Percentiles rank a stretch among this genome's conserved stretches.
phyloP scores from a whole-genome alignment of 768 basidiomycete genomes.

The Neoboletus brunneissimus region DNA sequence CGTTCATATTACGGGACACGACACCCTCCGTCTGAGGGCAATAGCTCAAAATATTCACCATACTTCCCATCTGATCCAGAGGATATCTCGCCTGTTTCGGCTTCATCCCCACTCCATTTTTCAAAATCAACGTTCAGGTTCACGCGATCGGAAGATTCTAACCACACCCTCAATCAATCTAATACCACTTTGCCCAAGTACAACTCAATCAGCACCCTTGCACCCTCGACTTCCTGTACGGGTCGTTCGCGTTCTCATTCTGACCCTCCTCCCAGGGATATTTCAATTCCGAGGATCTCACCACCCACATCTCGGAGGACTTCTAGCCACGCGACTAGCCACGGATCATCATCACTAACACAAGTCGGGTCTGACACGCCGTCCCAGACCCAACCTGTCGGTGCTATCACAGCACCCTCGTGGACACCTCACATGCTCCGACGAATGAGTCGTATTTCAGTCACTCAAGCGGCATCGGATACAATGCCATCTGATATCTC shows the following conservation, averaged over 20 bases:
- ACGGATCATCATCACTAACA: neutral
- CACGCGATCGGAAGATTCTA: constrained; percentile 20
- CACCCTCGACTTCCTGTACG: constrained; percentile 26
- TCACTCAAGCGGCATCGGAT: constrained; percentile 4
- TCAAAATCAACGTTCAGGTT: constrained; percentile 14
- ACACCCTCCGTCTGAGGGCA: constrained; percentile 16
- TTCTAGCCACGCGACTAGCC: constrained; percentile 6
- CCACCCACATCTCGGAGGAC: constrained; percentile 18
- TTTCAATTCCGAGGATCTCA: constrained; percentile 12
- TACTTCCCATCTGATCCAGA: constrained; percentile 22
- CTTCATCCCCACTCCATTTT: constrained; percentile 8
- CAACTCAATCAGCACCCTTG: constrained; percentile 28
- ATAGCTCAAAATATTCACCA: constrained; percentile 12
- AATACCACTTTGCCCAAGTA: constrained; percentile 22
- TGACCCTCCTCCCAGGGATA: constrained; percentile 9
- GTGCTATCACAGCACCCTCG: constrained; percentile 2
- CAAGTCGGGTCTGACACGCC: constrained; percentile 5
- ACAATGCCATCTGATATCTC: constrained; percentile 1
- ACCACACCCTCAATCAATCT: constrained; percentile 20
- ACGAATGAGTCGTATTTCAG: constrained; percentile 19
- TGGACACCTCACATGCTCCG: constrained; percentile 22
- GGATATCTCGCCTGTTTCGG: constrained; percentile 17
- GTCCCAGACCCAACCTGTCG: constrained; percentile 13
- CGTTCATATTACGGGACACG: constrained; percentile 14
- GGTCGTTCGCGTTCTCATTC: constrained; percentile 22